These are phyloP conservation scores for Boletus tomentosulus DNA, from an alignment of 768 basidiomycete species.

Conservation along the genomic window DNA sequence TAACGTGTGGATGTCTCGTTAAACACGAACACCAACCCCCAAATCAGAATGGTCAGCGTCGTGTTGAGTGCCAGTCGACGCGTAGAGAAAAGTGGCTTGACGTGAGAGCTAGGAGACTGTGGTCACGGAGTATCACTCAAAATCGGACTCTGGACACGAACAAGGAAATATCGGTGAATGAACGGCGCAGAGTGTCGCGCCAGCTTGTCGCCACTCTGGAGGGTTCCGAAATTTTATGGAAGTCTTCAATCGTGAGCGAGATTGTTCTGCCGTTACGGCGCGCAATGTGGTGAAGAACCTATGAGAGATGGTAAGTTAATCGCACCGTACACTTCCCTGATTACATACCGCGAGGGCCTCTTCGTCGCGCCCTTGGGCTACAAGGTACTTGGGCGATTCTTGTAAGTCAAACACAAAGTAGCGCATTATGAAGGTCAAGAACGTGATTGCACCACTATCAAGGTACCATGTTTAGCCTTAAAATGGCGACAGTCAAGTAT, in stretches of 20 bases:
- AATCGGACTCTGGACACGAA: constrained; percentile 18
- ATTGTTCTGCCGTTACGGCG: constrained; percentile 43
- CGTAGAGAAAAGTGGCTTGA: constrained; percentile 47
- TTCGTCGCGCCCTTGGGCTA: constrained; percentile 52
- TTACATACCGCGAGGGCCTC: constrained; percentile 45
- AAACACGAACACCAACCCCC: constrained; percentile 37
- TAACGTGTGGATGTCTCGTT: not conserved
- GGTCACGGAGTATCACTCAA: not conserved
- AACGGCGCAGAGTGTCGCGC: constrained; percentile 25
- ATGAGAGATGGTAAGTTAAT: not conserved
- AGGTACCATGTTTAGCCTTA: not conserved
- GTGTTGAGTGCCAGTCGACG: constrained; percentile 43
- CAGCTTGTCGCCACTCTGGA: constrained; percentile 13
- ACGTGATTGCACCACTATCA: constrained; percentile 43
- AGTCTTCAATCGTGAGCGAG: constrained; percentile 43
- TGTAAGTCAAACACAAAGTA: constrained; percentile 56
- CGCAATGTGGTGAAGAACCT: constrained; percentile 50
- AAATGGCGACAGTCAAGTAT: not conserved
- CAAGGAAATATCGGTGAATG: constrained; percentile 40
- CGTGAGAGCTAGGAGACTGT: constrained; percentile 36
- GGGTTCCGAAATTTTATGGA: constrained; percentile 30
- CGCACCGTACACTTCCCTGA: not conserved
- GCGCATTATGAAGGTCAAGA: constrained; percentile 51
- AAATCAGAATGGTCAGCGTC: constrained; percentile 45
- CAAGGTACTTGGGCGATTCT: constrained; percentile 60